phyloP scores from a whole-genome alignment of 2,329 filamentous ascomycete genomes.

The Grosmannia serpens region DNA sequence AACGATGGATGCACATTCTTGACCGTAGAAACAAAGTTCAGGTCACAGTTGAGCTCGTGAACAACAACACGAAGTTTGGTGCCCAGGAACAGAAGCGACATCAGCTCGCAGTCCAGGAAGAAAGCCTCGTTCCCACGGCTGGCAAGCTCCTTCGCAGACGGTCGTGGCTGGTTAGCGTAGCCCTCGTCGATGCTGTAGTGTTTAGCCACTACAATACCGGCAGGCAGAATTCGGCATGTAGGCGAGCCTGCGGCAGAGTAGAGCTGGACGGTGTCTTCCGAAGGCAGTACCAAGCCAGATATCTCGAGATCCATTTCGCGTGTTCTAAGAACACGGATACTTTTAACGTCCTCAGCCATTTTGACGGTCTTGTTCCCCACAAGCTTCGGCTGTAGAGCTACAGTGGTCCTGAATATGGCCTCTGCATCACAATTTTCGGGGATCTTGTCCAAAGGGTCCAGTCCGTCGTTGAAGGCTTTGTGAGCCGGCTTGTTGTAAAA shows the following conservation, averaged over 20 bases:
- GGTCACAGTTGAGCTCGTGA: constrained; percentile 44
- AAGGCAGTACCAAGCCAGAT: constrained; percentile 34
- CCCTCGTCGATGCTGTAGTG: constrained; percentile 35
- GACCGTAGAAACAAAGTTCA: constrained; percentile 53
- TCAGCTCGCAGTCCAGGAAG: constrained; percentile 52
- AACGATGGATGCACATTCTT: constrained; percentile 47
- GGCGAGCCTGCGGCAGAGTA: constrained; percentile 28
- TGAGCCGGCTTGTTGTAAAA: constrained; percentile 35
- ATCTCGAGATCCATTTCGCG: constrained; percentile 52
- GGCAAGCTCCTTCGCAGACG: constrained; percentile 18
- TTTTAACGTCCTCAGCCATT: constrained; percentile 15
- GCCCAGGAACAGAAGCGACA: constrained; percentile 46
- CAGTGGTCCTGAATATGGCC: constrained; percentile 29
- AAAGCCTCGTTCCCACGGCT: constrained; percentile 30
- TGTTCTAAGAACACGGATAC: constrained; percentile 29
- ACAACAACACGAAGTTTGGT: constrained; percentile 49
- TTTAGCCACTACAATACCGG: constrained; percentile 34
- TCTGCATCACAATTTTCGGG: constrained; percentile 31
- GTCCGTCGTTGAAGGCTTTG: constrained; percentile 14
- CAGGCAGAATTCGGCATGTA: constrained; percentile 22
- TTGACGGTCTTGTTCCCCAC: constrained; percentile 20
- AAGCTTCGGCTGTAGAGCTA: constrained; percentile 26
- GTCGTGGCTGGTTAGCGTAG: constrained; percentile 28
- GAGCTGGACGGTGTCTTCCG: constrained; percentile 25
- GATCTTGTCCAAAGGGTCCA: constrained; percentile 15